Percentiles rank a stretch among this genome's conserved stretches.
Evolutionary conservation across 176 grass and related monocot species (phyloP).

Genomic region (Raddia distichophylla): DNA sequence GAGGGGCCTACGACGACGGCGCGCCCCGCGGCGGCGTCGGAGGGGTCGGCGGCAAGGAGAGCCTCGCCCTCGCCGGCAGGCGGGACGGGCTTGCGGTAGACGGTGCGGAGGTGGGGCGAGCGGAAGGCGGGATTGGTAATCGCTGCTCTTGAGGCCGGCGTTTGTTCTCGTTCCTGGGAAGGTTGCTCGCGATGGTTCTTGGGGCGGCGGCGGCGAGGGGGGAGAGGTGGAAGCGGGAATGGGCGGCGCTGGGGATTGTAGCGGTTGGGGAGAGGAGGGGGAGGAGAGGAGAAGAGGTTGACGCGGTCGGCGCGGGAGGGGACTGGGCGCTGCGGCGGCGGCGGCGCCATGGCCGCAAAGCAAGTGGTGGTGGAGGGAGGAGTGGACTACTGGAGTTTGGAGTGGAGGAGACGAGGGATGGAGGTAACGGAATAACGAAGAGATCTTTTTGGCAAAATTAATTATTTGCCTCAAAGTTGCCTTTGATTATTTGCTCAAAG

Average conservation of each 20-base stretch:
- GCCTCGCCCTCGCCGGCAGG: constrained; percentile 53
- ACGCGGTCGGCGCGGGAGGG: constrained; percentile 19
- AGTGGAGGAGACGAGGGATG: constrained; percentile 7
- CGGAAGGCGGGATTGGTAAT: constrained; percentile 51
- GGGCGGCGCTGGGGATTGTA: constrained; percentile 40
- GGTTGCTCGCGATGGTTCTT: constrained; percentile 18
- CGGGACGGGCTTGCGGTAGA: constrained; percentile 81
- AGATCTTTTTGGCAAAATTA: constrained; percentile 41
- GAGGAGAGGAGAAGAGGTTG: constrained; percentile 60
- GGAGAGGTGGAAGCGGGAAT: constrained; percentile 39
- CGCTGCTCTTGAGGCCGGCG: not conserved
- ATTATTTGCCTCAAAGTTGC: too few species aligned
- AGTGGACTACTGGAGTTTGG: too few species aligned
- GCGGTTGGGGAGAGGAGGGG: constrained; percentile 50
- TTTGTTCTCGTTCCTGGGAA: constrained; percentile 11
- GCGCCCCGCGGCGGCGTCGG: constrained; percentile 53
- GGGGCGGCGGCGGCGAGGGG: constrained; percentile 24
- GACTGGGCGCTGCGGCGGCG: constrained; percentile 35
- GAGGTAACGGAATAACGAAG: constrained; percentile 43
- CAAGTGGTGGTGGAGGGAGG: constrained; percentile 26
- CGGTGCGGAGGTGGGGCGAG: constrained; percentile 63
- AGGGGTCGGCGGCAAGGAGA: constrained; percentile 54
- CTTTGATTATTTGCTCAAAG: too few species aligned
- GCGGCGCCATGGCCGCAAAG: constrained; percentile 57
- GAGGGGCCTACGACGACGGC: constrained; percentile 70